Evolutionary conservation across 2,329 filamentous ascomycete genomes (phyloP), one percentile per base, ranked within the genome.

Genomic region (Juglanconis sp.): DNA sequence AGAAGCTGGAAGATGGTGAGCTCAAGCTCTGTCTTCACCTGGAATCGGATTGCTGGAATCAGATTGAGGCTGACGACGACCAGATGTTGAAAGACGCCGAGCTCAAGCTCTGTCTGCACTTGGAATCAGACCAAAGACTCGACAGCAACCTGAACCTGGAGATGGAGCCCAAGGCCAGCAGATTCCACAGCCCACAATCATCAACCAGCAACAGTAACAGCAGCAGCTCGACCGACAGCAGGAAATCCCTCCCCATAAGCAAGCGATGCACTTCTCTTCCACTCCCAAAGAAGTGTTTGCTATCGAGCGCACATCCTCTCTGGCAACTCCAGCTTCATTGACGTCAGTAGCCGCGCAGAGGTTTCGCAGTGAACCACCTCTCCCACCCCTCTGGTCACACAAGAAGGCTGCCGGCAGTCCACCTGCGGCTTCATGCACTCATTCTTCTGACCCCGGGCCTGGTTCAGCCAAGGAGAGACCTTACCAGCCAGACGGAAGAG

Each of bases 351-450:
- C 61, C 57, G 61, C 53, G 44, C 17, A 34, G 35, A 54, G 59
- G 60, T 63, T 60, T 63, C 57, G 61, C 61, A 63, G 49, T 57
- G 61, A 60, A 57, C 53, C 55, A 60, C 44, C 46, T 48, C 17
- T 30, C 17, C 31, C 42, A 48, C 32, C 50, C 13, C 10, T 44
- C 48, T 15, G 30, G 60, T 63, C 49, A 40, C 57, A 63, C 61
- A 54, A 60, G 24, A 24, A 57, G 53, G 53, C 57, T 54, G 53
- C 53, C 50, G 61, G 61, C 61, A 63, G 61, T 60, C 55, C 50
- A 63, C 49, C 53, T 63, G 57, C 57, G 53, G 57, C 51, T 54
- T 11, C 42, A 59, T 59, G 51, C 50, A 59, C 42, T 31, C 35
- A 53, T 40, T 50, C 56, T 38, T 40, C 17, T n/a, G 40, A 9